A percentile compares a stretch with the other conserved stretches of the same genome.
Evolutionary conservation across 805 yeast species (phyloP).

Genomic region (Saccharomycopsis synnaedendra): DNA sequence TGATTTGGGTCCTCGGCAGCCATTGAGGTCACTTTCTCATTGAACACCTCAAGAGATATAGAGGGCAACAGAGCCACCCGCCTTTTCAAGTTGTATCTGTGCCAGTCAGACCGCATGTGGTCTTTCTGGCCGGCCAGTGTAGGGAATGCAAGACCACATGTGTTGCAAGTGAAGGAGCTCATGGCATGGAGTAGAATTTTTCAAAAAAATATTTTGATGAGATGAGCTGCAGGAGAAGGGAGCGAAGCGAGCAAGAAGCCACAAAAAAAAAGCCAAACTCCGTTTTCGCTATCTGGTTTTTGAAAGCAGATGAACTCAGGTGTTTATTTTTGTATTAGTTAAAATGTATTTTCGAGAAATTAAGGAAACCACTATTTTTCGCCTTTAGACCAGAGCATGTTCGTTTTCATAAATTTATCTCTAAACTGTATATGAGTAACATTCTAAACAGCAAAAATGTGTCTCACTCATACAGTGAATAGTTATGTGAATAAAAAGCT

Average conservation of each 20-base stretch:
- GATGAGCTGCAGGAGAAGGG: neutral
- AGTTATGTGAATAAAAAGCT: too few species aligned
- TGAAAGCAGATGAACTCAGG: too few species aligned
- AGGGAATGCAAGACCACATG: conserved; percentile 73
- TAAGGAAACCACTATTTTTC: too few species aligned
- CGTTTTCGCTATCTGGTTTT: neutral
- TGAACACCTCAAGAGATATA: conserved; percentile 52
- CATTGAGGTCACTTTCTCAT: conserved; percentile 45
- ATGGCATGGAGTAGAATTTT: neutral
- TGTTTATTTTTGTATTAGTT: too few species aligned
- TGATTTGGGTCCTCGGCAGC: conserved; percentile 18
- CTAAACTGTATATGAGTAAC: too few species aligned
- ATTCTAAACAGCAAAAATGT: too few species aligned
- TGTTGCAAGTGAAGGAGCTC: conserved; percentile 56
- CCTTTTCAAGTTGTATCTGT: conserved; percentile 88
- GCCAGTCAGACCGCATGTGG: conserved; percentile 98
- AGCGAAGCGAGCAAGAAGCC: neutral
- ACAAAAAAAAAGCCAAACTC: neutral
- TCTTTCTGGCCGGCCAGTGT: conserved; percentile 67
- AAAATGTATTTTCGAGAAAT: too few species aligned
- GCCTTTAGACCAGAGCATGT: too few species aligned
- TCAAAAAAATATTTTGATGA: neutral
- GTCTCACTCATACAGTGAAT: too few species aligned
- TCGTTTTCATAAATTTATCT: too few species aligned
- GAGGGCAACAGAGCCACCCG: conserved; percentile 83